phyloP scores from a whole-genome alignment of 1,284 basidiomycete species.

The Leccinum pachyderme region DNA sequence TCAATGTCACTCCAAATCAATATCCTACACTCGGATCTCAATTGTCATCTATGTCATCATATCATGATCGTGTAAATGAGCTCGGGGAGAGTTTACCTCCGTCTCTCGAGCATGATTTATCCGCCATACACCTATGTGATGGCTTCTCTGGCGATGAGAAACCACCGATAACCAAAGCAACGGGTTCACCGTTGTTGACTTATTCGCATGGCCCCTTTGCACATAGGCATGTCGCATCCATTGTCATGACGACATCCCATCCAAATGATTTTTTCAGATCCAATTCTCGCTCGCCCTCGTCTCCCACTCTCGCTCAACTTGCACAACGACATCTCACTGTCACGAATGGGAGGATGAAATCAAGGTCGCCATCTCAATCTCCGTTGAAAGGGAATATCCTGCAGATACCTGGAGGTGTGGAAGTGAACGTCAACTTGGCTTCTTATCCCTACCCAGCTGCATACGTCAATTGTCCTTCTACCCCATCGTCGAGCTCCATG shows the following conservation, averaged over 20 bases:
- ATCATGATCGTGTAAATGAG: conserved; percentile 25
- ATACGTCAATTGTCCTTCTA: conserved; percentile 17
- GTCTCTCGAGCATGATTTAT: conserved; percentile 24
- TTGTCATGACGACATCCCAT: conserved; percentile 38
- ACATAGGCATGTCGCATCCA: conserved; percentile 40
- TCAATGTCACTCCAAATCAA: conserved; percentile 28
- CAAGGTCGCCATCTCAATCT: conserved; percentile 34
- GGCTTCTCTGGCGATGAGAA: conserved; percentile 8
- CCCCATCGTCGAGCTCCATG: conserved; percentile 18
- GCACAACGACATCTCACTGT: conserved; percentile 25
- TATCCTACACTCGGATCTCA: conserved; percentile 46
- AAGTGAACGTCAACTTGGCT: conserved; percentile 12
- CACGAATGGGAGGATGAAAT: conserved; percentile 15
- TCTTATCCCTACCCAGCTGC: conserved; percentile 17
- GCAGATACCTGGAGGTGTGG: conserved; percentile 14
- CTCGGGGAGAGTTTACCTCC: conserved; percentile 7
- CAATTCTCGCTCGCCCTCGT: conserved; percentile 11
- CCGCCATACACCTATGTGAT: conserved; percentile 21
- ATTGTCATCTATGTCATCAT: conserved; percentile 36
- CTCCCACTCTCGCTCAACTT: conserved; percentile 24
- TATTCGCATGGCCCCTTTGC: conserved; percentile 20
- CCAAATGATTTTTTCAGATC: conserved; percentile 28
- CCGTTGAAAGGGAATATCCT: conserved; percentile 23
- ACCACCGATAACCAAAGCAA: conserved; percentile 1
- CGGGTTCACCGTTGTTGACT: conserved; percentile 13